Percentiles rank a stretch among this genome's conserved stretches.
Evolutionary conservation across 1,139 yeast species (phyloP).

Genomic region (Kodamaea fungicola): DNA sequence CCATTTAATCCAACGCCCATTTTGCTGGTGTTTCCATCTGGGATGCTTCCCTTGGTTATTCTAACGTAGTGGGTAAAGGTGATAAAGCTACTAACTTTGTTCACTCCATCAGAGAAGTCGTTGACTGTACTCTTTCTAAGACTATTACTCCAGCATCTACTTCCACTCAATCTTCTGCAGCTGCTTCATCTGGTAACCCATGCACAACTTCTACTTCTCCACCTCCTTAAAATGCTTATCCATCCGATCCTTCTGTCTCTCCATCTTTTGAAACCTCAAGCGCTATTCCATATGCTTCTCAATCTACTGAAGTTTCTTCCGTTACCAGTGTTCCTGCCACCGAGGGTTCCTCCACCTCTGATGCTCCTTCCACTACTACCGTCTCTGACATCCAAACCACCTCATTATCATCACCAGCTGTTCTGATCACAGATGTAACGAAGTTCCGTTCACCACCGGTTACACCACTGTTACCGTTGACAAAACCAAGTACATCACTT

Average conservation of each 20-base stretch:
- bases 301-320: conserved; percentile 14
- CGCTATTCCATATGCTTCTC: neutral
- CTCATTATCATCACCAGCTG: conserved; percentile 46
- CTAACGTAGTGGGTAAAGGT: neutral
- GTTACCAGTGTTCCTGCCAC: conserved; percentile 16
- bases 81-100: conserved; percentile 1
- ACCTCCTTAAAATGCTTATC: conserved; percentile 1
- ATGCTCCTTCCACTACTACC: conserved; percentile 19
- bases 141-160: no score
- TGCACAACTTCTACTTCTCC: conserved; percentile 1
- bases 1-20: conserved; percentile 11
- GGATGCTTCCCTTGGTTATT: conserved; percentile 22
- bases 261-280: conserved; percentile 4
- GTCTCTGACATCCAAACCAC: conserved; percentile 14
- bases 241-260: conserved; percentile 1
- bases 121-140: neutral
- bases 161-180: neutral
- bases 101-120: conserved; percentile 1
- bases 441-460: conserved; percentile 38
- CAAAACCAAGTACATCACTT: conserved; percentile 29
- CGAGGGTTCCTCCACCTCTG: conserved; percentile 25
- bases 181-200: neutral
- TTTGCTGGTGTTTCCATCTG: conserved; percentile 28
- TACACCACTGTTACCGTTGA: conserved; percentile 35
- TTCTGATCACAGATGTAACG: conserved; percentile 31